Conservation (phyloP, 306 rosid genomes). For the Cicer cuneatum region DNA sequence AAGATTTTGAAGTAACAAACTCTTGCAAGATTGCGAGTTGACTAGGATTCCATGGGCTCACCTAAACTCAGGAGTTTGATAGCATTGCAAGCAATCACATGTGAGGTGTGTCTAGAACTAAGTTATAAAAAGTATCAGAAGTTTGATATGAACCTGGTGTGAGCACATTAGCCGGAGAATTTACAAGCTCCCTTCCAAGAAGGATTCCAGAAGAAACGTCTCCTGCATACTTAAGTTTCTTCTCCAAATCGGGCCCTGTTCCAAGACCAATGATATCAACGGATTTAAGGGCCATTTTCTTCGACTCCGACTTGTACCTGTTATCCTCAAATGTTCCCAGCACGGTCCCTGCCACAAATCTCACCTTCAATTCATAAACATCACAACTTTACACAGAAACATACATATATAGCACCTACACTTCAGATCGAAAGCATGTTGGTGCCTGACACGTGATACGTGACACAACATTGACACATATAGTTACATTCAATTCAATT, state of each 20-base stretch:
- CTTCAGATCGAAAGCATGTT: no score
- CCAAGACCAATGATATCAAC: conserved; percentile 92
- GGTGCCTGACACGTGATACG: no score
- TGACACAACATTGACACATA: no score
- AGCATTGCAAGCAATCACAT: neutral
- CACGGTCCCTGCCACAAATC: conserved; percentile 63
- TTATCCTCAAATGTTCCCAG: conserved; percentile 85
- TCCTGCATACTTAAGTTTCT: conserved; percentile 84
- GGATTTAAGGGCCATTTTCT: conserved; percentile 69
- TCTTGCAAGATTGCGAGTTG: neutral
- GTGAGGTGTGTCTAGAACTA: neutral
- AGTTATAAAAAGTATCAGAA: neutral
- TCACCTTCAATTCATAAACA: conserved; percentile 25
- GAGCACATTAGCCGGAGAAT: conserved; percentile 97
- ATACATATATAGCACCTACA: neutral
- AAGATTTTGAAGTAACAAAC: neutral
- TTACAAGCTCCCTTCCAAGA: conserved; percentile 90
- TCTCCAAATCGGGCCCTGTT: conserved; percentile 76
- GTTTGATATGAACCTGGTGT: conserved; percentile 79
- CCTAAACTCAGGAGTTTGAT: neutral
- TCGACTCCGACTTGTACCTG: conserved; percentile 81
- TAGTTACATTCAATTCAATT: no score
- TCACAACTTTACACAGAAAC: neutral
- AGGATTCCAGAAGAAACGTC: conserved; percentile 78
- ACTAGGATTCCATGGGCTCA: neutral